Base-by-base conservation (phyloP, 129 eudicot genomes). In the Escallonia herrerae region DNA sequence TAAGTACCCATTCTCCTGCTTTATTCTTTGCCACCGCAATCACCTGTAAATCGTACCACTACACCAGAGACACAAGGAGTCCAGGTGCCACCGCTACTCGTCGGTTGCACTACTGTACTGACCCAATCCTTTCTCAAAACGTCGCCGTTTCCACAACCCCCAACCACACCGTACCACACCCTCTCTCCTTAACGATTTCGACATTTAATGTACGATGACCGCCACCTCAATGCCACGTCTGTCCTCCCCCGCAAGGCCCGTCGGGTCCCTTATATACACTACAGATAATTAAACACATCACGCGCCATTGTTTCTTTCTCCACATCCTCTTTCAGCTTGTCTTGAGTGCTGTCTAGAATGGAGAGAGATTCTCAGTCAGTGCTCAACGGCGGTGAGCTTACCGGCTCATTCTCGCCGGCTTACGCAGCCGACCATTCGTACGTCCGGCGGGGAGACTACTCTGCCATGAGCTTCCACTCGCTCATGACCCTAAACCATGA, bases 331-430 rank as follows among this genome's bases (percentile, higher is more conserved):
- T 22, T 22, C 33, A 22, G 33, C 33, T 22, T 22, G 33, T 33
- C 43, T 41, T n/a, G 8, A 2, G 14, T 12, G 14, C 9, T 57
- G 50, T 6, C 58, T 66, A 0, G 13, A 6, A 79, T 80, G 84
- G 77, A 75, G 44, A 68, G 56, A 75, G 38, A 72, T 39, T 75
- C 75, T 53, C 77, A 47, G 38, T 62, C 71, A 14, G 48, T 74
- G 40, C 76, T 65, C 37, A 40, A 43, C 52, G 15, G 76, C 67
- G 82, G 79, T 57, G 71, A 73, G 8, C 12, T 49, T 63, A 22
- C 40, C 58, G 67, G n/a, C 61, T 45, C 22, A 12, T 48, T 8
- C 69, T 51, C 69, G 43, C 60, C 75, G 71, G 9, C 4, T 43
- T 15, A 5, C 33, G 62, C 42, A 11, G 39, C 76, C 72, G 71